Evolutionary conservation across 306 rosid genomes (phyloP), one percentile per base, ranked within the genome.

Genomic region (Sophora flavescens): DNA sequence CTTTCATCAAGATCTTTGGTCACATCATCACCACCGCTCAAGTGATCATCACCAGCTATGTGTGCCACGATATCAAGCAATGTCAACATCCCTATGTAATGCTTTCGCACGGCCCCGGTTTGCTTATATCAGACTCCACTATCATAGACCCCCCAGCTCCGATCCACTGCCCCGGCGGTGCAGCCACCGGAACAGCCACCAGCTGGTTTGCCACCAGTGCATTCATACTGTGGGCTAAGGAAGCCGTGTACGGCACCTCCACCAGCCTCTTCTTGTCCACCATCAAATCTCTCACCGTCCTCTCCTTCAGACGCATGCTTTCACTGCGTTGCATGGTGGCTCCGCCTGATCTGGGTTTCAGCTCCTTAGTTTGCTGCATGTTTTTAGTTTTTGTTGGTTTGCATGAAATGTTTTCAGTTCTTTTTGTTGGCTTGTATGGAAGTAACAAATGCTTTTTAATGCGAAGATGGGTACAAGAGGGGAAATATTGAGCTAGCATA

Each of bases 111-210:
- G 0, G 51, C 83, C 30, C 97, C 91, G 0, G 90, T 95, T 32
- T 82, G 92, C 78, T 88, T 90, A 44, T 95, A 44, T 95, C 97
- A 3, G 91, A 63, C 79, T 92, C 97, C 78, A 95, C 86, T 44
- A 95, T 95, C 97, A 95, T 89, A 0, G 97, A 89, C 18, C 96
- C 97, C 0, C 97, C 93, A 0, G 97, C 97, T 47, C 99, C 97
- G 52, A 95, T 90, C 97, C 96, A 92, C 9, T 90, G 97, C 0
- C 99, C 97, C 0, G 99, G 97, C 7, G 99, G 99, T 0, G 92
- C 97, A 0, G 97, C 97, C 82, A 95, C 97, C 0, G 96, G 97
- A 3, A 88, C 87, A 45, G 97, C 97, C 82, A 88, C 79, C 17
- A 92, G 91, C 51, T 22, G 82, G 80, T 92, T 92, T 0, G 96